Evolutionary conservation across 352 stramenopile genomes (phyloP).

Genomic region (Globisporangium perplexum): DNA sequence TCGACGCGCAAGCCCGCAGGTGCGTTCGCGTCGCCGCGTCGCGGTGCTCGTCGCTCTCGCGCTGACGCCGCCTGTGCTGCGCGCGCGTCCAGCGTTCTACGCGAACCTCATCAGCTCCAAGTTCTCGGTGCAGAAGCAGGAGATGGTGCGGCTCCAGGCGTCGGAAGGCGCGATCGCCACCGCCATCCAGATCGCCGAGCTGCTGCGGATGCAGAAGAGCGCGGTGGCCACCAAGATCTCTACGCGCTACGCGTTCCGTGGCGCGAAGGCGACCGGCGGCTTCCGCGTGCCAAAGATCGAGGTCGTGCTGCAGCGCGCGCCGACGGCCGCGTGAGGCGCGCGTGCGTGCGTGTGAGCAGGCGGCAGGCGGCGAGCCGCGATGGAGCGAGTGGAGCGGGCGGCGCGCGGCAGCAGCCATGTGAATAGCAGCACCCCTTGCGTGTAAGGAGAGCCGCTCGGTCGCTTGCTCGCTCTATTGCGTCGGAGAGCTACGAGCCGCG

Average conservation of each 20-base stretch:
- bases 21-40: slow-evolving; percentile 16
- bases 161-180: slow-evolving; percentile 66
- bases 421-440: slow-evolving; percentile 2
- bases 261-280: slow-evolving; percentile 36
- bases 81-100: slow-evolving; percentile 52
- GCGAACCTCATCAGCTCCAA: slow-evolving; percentile 79
- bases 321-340: slow-evolving; percentile 18
- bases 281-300: slow-evolving; percentile 73
- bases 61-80: not conserved
- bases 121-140: slow-evolving; percentile 65
- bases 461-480: not conserved
- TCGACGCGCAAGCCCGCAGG: slow-evolving; percentile 63
- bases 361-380: no score
- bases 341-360: not conserved
- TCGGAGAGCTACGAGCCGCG: not conserved
- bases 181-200: slow-evolving; percentile 62
- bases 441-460: not conserved
- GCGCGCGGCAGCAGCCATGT: not conserved
- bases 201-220: slow-evolving; percentile 59
- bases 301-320: slow-evolving; percentile 46
- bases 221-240: slow-evolving; percentile 57
- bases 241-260: slow-evolving; percentile 59
- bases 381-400: no score
- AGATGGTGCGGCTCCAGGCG: slow-evolving; percentile 56
- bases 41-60: not conserved